A percentile compares a stretch with the other conserved stretches of the same genome.
Conservation (phyloP, 768 basidiomycete species). For the Kwoniella newhampshirensis region DNA sequence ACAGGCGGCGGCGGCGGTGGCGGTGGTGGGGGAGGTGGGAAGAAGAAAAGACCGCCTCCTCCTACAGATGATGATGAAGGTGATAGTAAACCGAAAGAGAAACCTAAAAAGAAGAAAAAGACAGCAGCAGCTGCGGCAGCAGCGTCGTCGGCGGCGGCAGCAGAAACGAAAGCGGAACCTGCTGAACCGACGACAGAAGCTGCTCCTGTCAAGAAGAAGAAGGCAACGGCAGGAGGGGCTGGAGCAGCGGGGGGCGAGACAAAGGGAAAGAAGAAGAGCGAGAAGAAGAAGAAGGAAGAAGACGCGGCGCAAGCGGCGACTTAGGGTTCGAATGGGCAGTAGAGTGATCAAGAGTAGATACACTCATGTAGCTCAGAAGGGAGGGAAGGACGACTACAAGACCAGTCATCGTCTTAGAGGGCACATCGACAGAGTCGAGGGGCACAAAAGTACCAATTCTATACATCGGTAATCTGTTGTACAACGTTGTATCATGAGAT, state of each 20-base stretch:
- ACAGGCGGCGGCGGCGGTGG: neutral
- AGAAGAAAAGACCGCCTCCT: slow-evolving; percentile 33
- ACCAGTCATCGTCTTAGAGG: neutral
- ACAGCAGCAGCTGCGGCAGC: slow-evolving; percentile 1
- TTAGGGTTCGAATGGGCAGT: too few relatives aligned
- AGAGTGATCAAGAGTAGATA: too few relatives aligned
- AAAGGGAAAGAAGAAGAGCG: slow-evolving; percentile 2
- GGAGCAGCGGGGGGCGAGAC: neutral
- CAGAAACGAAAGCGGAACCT: slow-evolving; percentile 4
- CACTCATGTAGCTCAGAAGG: neutral
- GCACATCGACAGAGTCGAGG: too few relatives aligned
- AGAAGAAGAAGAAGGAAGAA: slow-evolving; percentile 1
- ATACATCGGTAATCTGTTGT: slow-evolving; percentile 13
- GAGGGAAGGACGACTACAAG: neutral
- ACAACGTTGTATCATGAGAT: slow-evolving; percentile 15
- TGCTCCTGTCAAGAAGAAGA: slow-evolving; percentile 7
- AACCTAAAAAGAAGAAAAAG: slow-evolving; percentile 36
- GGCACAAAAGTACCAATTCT: too few relatives aligned
- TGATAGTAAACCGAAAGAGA: slow-evolving; percentile 25
- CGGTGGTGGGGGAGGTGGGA: slow-evolving; percentile 32
- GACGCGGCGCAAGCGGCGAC: neutral
- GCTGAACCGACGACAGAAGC: neutral
- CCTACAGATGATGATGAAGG: slow-evolving; percentile 13
- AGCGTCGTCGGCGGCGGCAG: neutral
- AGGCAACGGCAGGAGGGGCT: neutral